phyloP scores from a whole-genome alignment of 2,329 filamentous ascomycete genomes.

The Lachnellula hyalina region DNA sequence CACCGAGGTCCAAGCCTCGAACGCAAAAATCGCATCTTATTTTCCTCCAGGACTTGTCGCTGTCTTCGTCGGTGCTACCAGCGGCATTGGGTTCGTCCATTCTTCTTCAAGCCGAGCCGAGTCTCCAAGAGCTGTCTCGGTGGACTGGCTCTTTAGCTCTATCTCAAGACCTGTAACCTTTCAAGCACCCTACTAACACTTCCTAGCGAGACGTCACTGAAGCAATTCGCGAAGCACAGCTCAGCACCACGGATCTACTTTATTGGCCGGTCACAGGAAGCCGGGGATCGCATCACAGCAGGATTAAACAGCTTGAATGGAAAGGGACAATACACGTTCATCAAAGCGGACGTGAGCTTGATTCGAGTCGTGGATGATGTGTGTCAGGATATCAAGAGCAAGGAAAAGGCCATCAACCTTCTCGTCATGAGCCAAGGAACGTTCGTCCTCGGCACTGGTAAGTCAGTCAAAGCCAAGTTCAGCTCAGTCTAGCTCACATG shows the following conservation, averaged over 20 bases:
- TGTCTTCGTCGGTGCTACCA: slow-evolving; percentile 46
- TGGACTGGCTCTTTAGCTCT: too few relatives aligned
- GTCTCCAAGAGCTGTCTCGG: too few relatives aligned
- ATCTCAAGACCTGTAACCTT: too few relatives aligned
- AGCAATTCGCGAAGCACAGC: slow-evolving; percentile 37
- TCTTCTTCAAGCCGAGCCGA: too few relatives aligned
- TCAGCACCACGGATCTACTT: slow-evolving; percentile 39
- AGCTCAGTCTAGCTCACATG: background rate
- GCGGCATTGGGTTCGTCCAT: slow-evolving; percentile 37
- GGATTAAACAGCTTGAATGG: slow-evolving; percentile 31
- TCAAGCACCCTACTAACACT: too few relatives aligned
- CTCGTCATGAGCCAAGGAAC: slow-evolving; percentile 46
- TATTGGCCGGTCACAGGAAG: slow-evolving; percentile 40
- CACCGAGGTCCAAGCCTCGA: slow-evolving; percentile 6
- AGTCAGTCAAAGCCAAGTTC: background rate
- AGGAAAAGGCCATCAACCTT: slow-evolving; percentile 48
- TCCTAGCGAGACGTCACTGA: slow-evolving; percentile 35
- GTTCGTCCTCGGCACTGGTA: slow-evolving; percentile 30
- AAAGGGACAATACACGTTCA: slow-evolving; percentile 38
- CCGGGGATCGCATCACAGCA: slow-evolving; percentile 35
- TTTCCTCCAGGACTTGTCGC: slow-evolving; percentile 38
- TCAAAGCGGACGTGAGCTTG: slow-evolving; percentile 39
- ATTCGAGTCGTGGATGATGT: slow-evolving; percentile 42
- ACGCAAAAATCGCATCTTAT: slow-evolving; percentile 5
- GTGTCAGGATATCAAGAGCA: slow-evolving; percentile 42